phyloP scores from a whole-genome alignment of 2,329 filamentous ascomycete species.

The Phialophora expanda region DNA sequence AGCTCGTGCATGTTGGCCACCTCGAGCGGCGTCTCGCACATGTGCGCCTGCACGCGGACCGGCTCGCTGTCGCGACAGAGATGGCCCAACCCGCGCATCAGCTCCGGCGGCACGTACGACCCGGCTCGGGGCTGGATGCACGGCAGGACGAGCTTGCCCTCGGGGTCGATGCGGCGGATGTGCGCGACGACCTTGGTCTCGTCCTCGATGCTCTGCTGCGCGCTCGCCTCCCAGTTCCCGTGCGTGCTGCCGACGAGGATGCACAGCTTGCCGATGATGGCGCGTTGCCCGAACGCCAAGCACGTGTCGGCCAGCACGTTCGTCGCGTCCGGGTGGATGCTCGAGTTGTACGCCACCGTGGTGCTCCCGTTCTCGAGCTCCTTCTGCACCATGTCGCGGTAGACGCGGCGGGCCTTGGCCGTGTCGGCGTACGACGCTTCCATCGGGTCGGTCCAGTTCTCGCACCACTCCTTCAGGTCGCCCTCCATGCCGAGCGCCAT shows the following conservation, averaged over 20 bases:
- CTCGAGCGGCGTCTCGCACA: conserved; percentile 66
- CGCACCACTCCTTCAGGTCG: conserved; percentile 64
- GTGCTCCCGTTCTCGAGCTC: conserved; percentile 68
- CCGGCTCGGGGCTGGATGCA: conserved; percentile 63
- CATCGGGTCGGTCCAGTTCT: conserved; percentile 67
- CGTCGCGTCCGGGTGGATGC: conserved; percentile 62
- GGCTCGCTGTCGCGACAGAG: conserved; percentile 53
- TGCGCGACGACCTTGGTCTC: conserved; percentile 45
- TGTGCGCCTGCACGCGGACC: conserved; percentile 66
- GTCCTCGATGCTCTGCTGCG: conserved; percentile 32
- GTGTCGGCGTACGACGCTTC: conserved; percentile 65
- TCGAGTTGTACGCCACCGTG: conserved; percentile 66
- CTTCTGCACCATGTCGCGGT: conserved; percentile 59
- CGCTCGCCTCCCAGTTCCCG: conserved; percentile 57
- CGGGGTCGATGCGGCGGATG: conserved; percentile 53
- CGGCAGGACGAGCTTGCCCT: conserved; percentile 50
- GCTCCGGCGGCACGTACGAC: conserved; percentile 59
- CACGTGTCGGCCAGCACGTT: conserved; percentile 63
- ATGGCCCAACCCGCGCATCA: conserved; percentile 60
- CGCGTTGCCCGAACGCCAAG: conserved; percentile 60
- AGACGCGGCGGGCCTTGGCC: conserved; percentile 59
- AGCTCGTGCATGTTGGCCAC: conserved; percentile 57
- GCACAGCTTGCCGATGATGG: conserved; percentile 39
- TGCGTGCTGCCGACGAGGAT: conserved; percentile 66
- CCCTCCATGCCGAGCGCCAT: conserved; percentile 51